Evolutionary conservation across 2,329 filamentous ascomycete genomes (phyloP).

Genomic region (Penicillium crustosum): DNA sequence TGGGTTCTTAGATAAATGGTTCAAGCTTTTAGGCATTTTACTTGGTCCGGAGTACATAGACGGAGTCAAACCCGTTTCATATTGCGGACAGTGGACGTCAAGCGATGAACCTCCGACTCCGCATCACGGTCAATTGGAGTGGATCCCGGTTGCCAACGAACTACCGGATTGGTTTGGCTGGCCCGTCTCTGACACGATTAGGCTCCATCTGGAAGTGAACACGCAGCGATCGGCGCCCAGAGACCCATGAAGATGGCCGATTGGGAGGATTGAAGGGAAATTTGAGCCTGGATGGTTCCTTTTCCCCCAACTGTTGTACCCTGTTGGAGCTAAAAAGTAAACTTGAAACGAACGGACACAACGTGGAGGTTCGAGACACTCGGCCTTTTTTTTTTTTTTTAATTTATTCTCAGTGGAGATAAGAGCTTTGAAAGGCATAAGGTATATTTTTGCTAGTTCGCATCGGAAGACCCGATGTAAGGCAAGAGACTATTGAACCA

Average conservation of each 20-base stretch:
- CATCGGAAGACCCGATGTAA: background rate
- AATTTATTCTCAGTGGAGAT: background rate
- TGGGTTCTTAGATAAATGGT: background rate
- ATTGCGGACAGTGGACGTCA: background rate
- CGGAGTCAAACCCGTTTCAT: no score
- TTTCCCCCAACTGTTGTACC: background rate
- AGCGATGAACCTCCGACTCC: background rate
- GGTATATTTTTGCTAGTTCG: background rate
- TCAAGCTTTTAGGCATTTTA: background rate
- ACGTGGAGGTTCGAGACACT: background rate
- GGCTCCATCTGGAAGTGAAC: conserved; percentile 10
- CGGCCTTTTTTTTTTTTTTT: background rate
- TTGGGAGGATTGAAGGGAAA: background rate
- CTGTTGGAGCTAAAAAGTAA: background rate
- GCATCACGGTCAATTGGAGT: background rate
- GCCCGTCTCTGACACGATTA: conserved; percentile 14
- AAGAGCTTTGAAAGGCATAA: background rate
- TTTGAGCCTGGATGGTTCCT: background rate
- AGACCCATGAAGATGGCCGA: background rate
- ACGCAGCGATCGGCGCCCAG: conserved; percentile 15
- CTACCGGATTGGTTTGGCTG: conserved; percentile 16
- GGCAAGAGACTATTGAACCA: conserved; percentile 6
- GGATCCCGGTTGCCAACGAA: conserved; percentile 8
- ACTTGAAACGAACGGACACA: conserved; percentile 16
- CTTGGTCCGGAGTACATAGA: background rate